These are phyloP conservation scores for Curvularia eragrostidis DNA, from an alignment of 2,329 filamentous ascomycete species.

Conservation along the genomic window DNA sequence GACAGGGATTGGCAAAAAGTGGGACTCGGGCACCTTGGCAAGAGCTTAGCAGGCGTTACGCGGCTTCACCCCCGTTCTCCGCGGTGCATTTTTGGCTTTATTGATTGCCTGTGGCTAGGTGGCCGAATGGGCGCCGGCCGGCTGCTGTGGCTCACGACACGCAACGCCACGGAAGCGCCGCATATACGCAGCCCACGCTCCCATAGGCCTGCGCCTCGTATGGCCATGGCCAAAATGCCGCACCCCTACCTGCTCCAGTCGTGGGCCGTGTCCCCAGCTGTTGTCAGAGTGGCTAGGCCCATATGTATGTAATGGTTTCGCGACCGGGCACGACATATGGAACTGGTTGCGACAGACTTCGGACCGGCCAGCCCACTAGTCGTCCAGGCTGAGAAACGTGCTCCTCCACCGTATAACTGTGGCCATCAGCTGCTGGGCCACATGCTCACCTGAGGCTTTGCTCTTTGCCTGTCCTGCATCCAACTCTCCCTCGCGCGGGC, in stretches of 20 bases:
- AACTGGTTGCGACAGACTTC: conserved; percentile 1
- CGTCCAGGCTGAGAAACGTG: conserved; percentile 12
- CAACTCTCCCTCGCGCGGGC: neutral
- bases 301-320: neutral
- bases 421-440: conserved; percentile 5
- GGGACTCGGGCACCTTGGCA: neutral
- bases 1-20: conserved; percentile 11
- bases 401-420: neutral
- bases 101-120: conserved; percentile 7
- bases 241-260: neutral
- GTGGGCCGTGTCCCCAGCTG: neutral
- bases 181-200: neutral
- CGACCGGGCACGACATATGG: neutral
- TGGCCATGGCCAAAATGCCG: neutral
- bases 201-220: conserved; percentile 2
- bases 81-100: neutral
- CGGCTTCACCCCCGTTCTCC: conserved; percentile 9
- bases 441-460: conserved; percentile 7
- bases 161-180: neutral
- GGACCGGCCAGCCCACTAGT: conserved; percentile 12
- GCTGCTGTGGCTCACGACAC: neutral
- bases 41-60: conserved; percentile 6
- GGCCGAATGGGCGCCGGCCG: conserved; percentile 1
- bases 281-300: neutral
- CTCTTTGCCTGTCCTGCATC: conserved; percentile 2